A percentile compares a stretch with the other conserved stretches of the same genome.
Conservation (phyloP, 768 basidiomycete species). For the Polyporus arcularius region DNA sequence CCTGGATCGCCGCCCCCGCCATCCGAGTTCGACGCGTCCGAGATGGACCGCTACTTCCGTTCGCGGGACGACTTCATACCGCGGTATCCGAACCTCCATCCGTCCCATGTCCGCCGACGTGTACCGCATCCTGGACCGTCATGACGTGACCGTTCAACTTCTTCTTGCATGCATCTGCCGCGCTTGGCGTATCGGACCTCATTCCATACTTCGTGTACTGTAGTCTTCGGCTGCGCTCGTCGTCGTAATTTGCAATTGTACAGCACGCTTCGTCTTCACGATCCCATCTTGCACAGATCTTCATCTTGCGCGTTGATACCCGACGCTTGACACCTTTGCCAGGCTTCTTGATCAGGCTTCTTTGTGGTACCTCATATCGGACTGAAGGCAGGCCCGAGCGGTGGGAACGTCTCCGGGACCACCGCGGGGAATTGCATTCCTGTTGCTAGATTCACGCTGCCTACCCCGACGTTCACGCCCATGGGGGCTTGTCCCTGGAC, state of each 20-base stretch:
- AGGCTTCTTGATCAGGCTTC: no score
- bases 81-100: conserved; percentile 27
- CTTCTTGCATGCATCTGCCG: background rate
- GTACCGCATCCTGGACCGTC: conserved; percentile 13
- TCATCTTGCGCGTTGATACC: no score
- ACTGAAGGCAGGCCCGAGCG: conserved; percentile 29
- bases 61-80: conserved; percentile 33
- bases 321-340: no score
- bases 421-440: conserved; percentile 20
- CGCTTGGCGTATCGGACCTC: conserved; percentile 3
- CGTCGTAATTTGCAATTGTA: conserved; percentile 18
- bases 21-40: conserved; percentile 67
- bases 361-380: conserved; percentile 15
- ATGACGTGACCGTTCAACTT: background rate
- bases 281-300: background rate
- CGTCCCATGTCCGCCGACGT: conserved; percentile 26
- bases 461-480: background rate
- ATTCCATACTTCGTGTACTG: conserved; percentile 9
- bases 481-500: conserved; percentile 19
- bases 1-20: conserved; percentile 34
- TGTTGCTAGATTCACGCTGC: background rate
- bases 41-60: conserved; percentile 78
- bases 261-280: conserved; percentile 9
- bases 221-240: conserved; percentile 10
- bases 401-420: conserved; percentile 22